A percentile compares a stretch with the other conserved stretches of the same genome.
Evolutionary conservation across 179 eudicot genomes (phyloP).

Genomic region (Corrigiola litoralis): DNA sequence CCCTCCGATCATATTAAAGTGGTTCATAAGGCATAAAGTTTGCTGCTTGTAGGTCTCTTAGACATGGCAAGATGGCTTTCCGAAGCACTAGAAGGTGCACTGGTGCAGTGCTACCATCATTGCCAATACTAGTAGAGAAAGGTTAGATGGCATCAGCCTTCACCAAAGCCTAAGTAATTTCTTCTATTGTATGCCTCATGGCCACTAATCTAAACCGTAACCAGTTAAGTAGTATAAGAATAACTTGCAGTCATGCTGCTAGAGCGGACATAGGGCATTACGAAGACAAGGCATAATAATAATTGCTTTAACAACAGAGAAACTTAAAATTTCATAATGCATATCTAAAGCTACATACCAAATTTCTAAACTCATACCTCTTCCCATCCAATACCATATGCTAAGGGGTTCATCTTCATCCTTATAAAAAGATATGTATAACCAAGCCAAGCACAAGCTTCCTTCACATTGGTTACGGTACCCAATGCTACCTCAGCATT

Average conservation of each 20-base stretch:
- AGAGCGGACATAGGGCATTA: too few relatives aligned
- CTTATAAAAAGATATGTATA: conserved; percentile 92
- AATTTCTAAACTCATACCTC: conserved; percentile 53
- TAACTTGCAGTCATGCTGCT: too few relatives aligned
- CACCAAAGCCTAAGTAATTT: background rate
- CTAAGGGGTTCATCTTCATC: conserved; percentile 99
- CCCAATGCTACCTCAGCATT: conserved; percentile 99
- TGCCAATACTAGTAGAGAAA: background rate
- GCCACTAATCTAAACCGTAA: background rate
- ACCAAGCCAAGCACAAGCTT: conserved; percentile 99
- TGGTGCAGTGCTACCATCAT: background rate
- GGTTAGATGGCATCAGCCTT: background rate
- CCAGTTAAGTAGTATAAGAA: too few relatives aligned
- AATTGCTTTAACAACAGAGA: too few relatives aligned
- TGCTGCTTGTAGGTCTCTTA: background rate
- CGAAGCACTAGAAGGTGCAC: background rate
- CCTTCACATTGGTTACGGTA: conserved; percentile 98
- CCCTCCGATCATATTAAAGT: background rate
- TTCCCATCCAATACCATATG: conserved; percentile 99
- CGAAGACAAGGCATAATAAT: too few relatives aligned
- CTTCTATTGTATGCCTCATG: background rate
- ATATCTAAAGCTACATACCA: background rate
- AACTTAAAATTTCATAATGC: too few relatives aligned
- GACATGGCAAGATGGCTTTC: background rate
- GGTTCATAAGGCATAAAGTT: background rate